Evolutionary conservation across 495 filamentous ascomycete species (phyloP), one percentile per base, ranked within the genome.

Genomic region (Tuber aestivum): DNA sequence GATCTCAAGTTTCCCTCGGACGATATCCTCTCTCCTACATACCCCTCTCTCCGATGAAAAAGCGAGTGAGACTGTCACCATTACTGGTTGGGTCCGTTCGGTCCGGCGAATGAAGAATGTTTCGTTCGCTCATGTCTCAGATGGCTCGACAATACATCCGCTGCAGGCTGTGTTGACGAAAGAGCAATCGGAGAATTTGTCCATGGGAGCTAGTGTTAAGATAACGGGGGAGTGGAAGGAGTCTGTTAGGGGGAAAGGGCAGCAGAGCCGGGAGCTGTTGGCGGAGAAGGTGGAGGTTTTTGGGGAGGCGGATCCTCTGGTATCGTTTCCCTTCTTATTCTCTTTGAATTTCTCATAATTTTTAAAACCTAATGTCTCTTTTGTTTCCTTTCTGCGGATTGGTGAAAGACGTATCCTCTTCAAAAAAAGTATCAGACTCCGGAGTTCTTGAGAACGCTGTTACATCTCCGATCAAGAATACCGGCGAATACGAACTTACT

Each of bases 361-460:
- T 65, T 65, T 14, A 65, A 65, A 32, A 32, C n/a, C 56, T 65
- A 7, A 65, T 65, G n/a, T 65, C n/a, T 38, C 23, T 76, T 73
- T 42, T 68, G 35, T 27, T 35, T 38, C n/a, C n/a, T n/a, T n/a
- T n/a, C n/a, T n/a, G n/a, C n/a, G 27, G 20, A 69, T 72, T 84
- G 74, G 80, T 78, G 72, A 71, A 83, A 97, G 93, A 92, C 90
- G 74, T 95, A 92, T 82, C 94, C 95, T 3, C 89, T 97, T 65
- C 94, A 97, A 83, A 96, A 96, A 84, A 97, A 97, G 84, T 97
- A 93, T 78, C 94, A 97, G 76, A 94, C 90, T 40, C 85, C 92
- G 74, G 94, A 97, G 81, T 97, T 91, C 83, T 89, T 99, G 70
- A 91, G 95, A 65, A 92, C 91, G 41, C 87, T 97, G 45, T 94